Percentiles rank a stretch among this genome's conserved stretches.
Conservation (phyloP, 1,284 basidiomycete species). For the Cutaneotrichosporon curvatum region DNA sequence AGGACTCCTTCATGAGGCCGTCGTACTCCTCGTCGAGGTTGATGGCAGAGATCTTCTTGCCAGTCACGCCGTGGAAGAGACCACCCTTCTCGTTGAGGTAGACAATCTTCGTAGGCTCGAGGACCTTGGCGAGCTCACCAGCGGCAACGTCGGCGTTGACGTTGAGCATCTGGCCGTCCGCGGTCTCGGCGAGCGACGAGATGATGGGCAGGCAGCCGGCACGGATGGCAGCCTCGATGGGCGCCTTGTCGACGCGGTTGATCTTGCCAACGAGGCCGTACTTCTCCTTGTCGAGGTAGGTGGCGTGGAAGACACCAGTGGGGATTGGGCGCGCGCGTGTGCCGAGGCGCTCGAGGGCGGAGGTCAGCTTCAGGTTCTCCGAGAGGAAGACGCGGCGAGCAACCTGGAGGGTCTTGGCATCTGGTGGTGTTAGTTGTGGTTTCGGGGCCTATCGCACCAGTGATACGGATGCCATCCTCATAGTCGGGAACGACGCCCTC, state of each 20-base stretch:
- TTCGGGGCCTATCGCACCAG: conserved; percentile 56
- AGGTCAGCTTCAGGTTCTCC: conserved; percentile 87
- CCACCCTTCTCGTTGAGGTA: conserved; percentile 99
- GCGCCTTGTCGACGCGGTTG: conserved; percentile 84
- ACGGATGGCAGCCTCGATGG: conserved; percentile 86
- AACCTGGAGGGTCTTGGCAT: conserved; percentile 82
- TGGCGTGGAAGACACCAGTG: conserved; percentile 89
- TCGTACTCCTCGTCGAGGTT: conserved; percentile 99
- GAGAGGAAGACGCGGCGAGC: conserved; percentile 93
- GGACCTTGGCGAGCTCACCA: conserved; percentile 88
- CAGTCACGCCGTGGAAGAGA: conserved; percentile 91
- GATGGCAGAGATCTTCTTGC: conserved; percentile 89
- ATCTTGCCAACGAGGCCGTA: conserved; percentile 94
- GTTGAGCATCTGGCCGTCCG: conserved; percentile 89
- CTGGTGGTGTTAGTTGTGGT: conserved; percentile 44
- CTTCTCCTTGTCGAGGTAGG: conserved; percentile 86
- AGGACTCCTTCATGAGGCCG: conserved; percentile 93
- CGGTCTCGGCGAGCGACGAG: conserved; percentile 81
- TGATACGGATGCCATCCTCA: conserved; percentile 90
- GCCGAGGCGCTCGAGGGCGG: conserved; percentile 81
- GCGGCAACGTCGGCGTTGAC: conserved; percentile 96
- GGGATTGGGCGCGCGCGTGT: conserved; percentile 92
- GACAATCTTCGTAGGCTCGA: conserved; percentile 98
- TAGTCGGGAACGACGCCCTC: conserved; percentile 90
- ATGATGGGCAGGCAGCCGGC: conserved; percentile 90